Conservation (phyloP, 306 rosid species). For the Mimosa bimucronata region DNA sequence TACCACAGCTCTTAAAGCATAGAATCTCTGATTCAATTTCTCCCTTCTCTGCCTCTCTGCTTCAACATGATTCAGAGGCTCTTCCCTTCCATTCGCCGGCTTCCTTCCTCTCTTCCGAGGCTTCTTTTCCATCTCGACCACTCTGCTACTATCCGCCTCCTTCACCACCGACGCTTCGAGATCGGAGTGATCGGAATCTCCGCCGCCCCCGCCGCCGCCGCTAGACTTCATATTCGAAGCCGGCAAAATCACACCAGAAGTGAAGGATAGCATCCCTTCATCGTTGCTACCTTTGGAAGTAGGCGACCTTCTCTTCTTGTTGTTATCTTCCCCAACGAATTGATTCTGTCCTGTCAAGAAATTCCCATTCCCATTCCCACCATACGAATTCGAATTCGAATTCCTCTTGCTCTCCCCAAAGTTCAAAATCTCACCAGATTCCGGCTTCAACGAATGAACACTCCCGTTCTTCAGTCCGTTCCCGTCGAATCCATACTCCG, state of each 20-base stretch:
- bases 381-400: constrained; percentile 42
- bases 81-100: constrained; percentile 96
- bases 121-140: constrained; percentile 80
- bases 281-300: constrained; percentile 78
- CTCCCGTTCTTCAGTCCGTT: constrained; percentile 49
- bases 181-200: constrained; percentile 87
- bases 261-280: constrained; percentile 90
- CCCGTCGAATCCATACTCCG: constrained; percentile 59
- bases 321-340: constrained; percentile 52
- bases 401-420: constrained; percentile 71
- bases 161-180: constrained; percentile 88
- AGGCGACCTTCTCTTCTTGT: constrained; percentile 70
- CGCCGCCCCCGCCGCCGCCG: constrained; percentile 14
- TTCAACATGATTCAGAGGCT: constrained; percentile 91
- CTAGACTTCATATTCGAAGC: constrained; percentile 55
- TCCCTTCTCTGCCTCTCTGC: constrained; percentile 94
- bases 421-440: constrained; percentile 82
- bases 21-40: constrained; percentile 92
- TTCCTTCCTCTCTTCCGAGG: constrained; percentile 90
- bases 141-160: constrained; percentile 71
- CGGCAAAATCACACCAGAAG: constrained; percentile 75
- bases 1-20: constrained; percentile 91
- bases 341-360: constrained; percentile 60
- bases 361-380: constrained; percentile 36
- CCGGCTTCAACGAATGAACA: constrained; percentile 68